These are phyloP conservation scores for Ceratobasidium papillatum DNA, from an alignment of 1,284 basidiomycete species.

Conservation along the genomic window DNA sequence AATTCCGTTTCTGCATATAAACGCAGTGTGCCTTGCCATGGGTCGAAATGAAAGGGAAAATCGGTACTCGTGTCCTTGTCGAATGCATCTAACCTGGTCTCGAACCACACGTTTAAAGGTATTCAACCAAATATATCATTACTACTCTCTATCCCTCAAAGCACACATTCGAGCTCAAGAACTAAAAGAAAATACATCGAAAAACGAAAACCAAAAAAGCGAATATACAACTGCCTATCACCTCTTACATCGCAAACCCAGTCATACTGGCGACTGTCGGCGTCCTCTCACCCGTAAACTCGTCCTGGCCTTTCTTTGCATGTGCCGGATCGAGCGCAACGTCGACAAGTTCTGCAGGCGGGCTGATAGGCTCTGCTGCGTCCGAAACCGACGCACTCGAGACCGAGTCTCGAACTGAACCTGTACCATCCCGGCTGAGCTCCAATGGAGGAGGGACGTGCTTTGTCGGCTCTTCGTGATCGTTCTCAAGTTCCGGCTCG, in stretches of 20 bases:
- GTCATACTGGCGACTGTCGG: constrained; percentile 23
- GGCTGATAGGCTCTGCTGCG: constrained; percentile 17
- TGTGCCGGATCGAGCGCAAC: constrained; percentile 16
- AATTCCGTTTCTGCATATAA: constrained; percentile 21
- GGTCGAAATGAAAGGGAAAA: background rate
- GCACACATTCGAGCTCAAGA: background rate
- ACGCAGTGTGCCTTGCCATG: background rate
- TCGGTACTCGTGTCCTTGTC: too few species aligned
- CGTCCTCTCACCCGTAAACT: constrained; percentile 24
- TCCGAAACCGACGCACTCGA: constrained; percentile 25
- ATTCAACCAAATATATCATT: constrained; percentile 13
- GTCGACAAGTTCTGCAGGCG: constrained; percentile 28
- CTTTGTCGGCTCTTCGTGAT: constrained; percentile 14
- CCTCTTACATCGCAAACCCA: constrained; percentile 28
- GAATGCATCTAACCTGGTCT: too few species aligned
- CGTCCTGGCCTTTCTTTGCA: constrained; percentile 1
- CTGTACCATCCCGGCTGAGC: background rate
- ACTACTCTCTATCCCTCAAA: background rate
- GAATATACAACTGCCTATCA: background rate
- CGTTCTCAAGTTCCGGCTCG: constrained; percentile 18
- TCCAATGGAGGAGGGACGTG: constrained; percentile 18
- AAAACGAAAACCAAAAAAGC: background rate
- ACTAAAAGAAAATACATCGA: constrained; percentile 19
- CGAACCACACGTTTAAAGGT: too few species aligned
- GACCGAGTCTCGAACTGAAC: constrained; percentile 23